A percentile compares a stretch with the other conserved stretches of the same genome.
Conservation (phyloP, 305 asterid species). For the Coffea humblotiana region DNA sequence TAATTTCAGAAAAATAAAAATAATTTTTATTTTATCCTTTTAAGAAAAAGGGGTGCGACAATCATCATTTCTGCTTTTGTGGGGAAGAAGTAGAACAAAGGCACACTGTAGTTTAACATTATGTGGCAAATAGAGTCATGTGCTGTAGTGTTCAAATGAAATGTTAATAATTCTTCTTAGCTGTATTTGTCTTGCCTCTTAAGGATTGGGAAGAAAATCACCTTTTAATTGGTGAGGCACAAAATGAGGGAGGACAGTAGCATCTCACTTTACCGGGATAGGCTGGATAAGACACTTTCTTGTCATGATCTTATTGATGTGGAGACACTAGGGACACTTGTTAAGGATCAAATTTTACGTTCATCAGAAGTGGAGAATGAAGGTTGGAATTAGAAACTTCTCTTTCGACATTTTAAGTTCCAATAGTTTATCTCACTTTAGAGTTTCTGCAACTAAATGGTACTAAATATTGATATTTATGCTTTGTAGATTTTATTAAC, state of each 20-base stretch:
- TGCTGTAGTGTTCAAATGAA: neutral
- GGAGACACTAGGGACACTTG: constrained; percentile 51
- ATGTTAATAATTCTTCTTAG: neutral
- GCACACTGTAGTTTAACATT: neutral
- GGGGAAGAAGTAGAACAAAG: neutral
- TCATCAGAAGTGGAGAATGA: constrained; percentile 37
- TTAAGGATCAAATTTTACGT: constrained; percentile 57
- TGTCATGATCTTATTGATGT: constrained; percentile 48
- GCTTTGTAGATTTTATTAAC: constrained; percentile 51
- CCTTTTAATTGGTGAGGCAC: constrained; percentile 33
- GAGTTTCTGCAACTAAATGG: neutral
- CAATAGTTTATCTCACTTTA: neutral
- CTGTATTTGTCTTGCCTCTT: constrained; percentile 19
- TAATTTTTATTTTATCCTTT: too few relatives aligned
- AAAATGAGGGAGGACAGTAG: constrained; percentile 42
- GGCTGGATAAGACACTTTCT: constrained; percentile 62
- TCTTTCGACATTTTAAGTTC: neutral
- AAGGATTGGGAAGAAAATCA: constrained; percentile 19
- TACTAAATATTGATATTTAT: constrained; percentile 9
- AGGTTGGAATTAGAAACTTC: constrained; percentile 31
- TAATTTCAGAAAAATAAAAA: too few relatives aligned
- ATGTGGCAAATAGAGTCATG: neutral
- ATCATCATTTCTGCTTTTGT: neutral
- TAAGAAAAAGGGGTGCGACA: too few relatives aligned
- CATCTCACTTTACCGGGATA: constrained; percentile 57